These are phyloP conservation scores for Annulohypoxylon nitens DNA, from an alignment of 495 filamentous ascomycete genomes.

Conservation along the genomic window DNA sequence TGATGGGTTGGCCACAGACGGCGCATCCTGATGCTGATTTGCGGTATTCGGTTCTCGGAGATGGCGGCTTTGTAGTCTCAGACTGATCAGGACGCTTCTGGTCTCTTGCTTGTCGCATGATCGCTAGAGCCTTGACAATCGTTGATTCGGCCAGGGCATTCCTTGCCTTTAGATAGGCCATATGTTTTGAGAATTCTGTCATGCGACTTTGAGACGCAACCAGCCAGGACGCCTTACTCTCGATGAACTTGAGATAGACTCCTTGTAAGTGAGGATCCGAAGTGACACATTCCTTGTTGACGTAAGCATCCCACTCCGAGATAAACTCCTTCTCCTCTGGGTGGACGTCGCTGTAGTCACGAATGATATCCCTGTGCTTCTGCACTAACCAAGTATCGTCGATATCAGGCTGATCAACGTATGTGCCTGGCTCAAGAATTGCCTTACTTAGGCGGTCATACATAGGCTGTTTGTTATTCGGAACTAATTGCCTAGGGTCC, in stretches of 20 bases:
- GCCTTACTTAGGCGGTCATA: constrained; percentile 65
- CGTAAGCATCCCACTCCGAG: constrained; percentile 64
- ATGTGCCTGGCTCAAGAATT: constrained; percentile 59
- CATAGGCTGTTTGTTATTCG: constrained; percentile 63
- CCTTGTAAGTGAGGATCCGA: constrained; percentile 61
- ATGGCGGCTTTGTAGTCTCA: constrained; percentile 40
- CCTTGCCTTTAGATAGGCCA: constrained; percentile 59
- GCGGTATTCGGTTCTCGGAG: constrained; percentile 47
- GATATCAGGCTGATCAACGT: constrained; percentile 56
- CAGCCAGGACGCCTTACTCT: constrained; percentile 61
- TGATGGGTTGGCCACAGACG: constrained; percentile 56
- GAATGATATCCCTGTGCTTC: constrained; percentile 65
- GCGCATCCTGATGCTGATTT: constrained; percentile 56
- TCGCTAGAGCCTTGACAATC: constrained; percentile 52
- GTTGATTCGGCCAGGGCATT: constrained; percentile 54
- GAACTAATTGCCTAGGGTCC: constrained; percentile 56
- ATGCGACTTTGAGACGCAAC: constrained; percentile 52
- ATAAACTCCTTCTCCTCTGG: constrained; percentile 66
- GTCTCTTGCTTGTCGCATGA: constrained; percentile 55
- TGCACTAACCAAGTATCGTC: constrained; percentile 65
- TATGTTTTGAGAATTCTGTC: constrained; percentile 61
- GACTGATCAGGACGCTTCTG: constrained; percentile 40
- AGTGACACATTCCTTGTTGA: constrained; percentile 60
- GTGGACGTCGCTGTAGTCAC: constrained; percentile 64
- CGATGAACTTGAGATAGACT: constrained; percentile 59